phyloP scores from a whole-genome alignment of 495 filamentous ascomycete species.

The Aspergillus bridgeri region DNA sequence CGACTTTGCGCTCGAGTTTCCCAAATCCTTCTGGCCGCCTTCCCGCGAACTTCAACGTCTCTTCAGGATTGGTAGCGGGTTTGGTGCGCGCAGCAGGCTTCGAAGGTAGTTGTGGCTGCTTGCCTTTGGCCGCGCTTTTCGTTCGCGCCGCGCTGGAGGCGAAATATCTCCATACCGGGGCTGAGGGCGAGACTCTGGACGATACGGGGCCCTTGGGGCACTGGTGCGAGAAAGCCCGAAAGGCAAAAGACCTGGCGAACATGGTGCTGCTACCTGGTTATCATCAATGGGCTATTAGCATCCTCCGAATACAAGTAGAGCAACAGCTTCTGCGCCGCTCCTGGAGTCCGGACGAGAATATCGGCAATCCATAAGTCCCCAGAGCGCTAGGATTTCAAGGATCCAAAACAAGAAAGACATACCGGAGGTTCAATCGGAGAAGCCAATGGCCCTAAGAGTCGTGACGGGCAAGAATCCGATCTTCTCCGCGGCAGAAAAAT shows the following conservation, averaged over 20 bases:
- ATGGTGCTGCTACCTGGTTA: slow-evolving; percentile 21
- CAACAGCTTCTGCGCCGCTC: not conserved
- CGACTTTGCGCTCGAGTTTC: slow-evolving; percentile 34
- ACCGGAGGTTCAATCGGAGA: not conserved
- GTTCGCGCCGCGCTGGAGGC: slow-evolving; percentile 29
- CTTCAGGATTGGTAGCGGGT: slow-evolving; percentile 10
- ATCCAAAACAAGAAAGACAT: not conserved
- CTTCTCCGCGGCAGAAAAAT: slow-evolving; percentile 44
- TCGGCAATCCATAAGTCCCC: not conserved
- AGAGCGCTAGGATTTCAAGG: too few species aligned
- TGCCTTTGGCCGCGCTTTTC: slow-evolving; percentile 18
- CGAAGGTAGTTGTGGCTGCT: slow-evolving; percentile 11
- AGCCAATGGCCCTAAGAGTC: not conserved
- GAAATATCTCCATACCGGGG: slow-evolving; percentile 32
- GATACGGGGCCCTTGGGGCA: slow-evolving; percentile 21
- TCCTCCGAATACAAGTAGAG: not conserved
- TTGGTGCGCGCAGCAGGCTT: slow-evolving; percentile 16
- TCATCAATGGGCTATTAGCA: not conserved
- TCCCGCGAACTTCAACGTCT: slow-evolving; percentile 26
- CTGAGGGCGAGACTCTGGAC: slow-evolving; percentile 10
- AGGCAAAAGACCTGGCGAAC: slow-evolving; percentile 30
- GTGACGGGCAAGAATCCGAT: slow-evolving; percentile 10
- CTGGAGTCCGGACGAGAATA: not conserved
- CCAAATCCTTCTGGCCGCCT: slow-evolving; percentile 27
- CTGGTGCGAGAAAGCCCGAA: slow-evolving; percentile 28